Evolutionary conservation across 805 yeast genomes (phyloP), one percentile per base, ranked within the genome.

Genomic region (Yamadazyma insecticola): DNA sequence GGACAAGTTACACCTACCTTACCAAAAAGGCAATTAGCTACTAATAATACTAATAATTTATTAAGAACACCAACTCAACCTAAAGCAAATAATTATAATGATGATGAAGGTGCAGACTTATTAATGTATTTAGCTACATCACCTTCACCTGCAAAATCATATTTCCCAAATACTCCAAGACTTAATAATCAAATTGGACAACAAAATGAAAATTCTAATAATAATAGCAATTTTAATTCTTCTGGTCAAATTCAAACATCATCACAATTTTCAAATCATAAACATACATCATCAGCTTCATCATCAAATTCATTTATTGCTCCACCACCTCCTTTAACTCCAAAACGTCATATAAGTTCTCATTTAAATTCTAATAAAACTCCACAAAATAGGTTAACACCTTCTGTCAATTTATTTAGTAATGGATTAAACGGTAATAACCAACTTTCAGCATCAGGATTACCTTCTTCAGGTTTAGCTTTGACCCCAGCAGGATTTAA

Each of bases 101-200:
- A 66, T 40, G 58, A 58, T 20, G 92, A 83, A 55, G 95, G 94
- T 10, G 95, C 94, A 1, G 90, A 81, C 51, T 59, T 86, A 39
- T 67, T 86, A 39, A 72, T 86, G 75, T 86, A 75, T 54, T 63
- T 86, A 44, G 94, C 95, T 2, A 81, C 89, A 5, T 82, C 92
- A 6, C 95, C 95, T 1, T 74, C 84, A 0, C 83, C 83, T 1
- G 74, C 76, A 33, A 63, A 63, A 33, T 63, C 66, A 10, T 45
- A 45, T 31, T 51, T 45, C 35, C 49, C 50, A 17, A 48, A 46
- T 37, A 60, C 67, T 3, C 67, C 70, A 6, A 50, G 39, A 37
- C 17, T 36, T 24, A 23, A 29, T 18, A 9, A 22, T 9, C 24
- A 22, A 24, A 23, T 22, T 24, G 14, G 10, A 18, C 21, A 18